Evolutionary conservation across 1,284 basidiomycete genomes (phyloP), one percentile per base, ranked within the genome.

Genomic region (Taiwanofungus camphoratus): DNA sequence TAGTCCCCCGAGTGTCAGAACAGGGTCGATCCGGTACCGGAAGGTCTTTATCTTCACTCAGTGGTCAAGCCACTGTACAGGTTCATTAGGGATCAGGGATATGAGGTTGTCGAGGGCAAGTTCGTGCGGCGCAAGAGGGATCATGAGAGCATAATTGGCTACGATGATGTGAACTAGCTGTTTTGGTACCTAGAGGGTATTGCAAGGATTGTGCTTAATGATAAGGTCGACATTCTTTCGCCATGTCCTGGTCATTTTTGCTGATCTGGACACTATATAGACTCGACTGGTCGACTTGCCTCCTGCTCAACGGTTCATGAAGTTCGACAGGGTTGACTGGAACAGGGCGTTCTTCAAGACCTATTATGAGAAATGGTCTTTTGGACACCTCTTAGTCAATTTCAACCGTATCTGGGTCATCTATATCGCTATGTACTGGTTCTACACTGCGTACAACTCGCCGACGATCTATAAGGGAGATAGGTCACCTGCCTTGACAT

Each of bases 121-220:
- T 98, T 96, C 63, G 85, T 98, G 39, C 76, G 90, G 57, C 78
- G 89, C 60, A 96, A 99, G 72, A 77, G 76, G 60, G 95, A 99
- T 58, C 96, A 98, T 63, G 85, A 93, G 51, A 76, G 86, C 53
- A 92, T 97, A 58, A 97, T 99, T 60, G 96, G 95, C 9, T 99
- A 99, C 62, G 95, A 99, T 65, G 95, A 99, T 66, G 88, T 99
- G 57, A 99, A 99, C 64, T 95, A 99, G 65, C 72, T 99, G 35
- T 99, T 99, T 69, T 99, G 95, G 95, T 99, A 99, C 64, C 96
- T 95, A 4, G 96, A 99, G 58, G 96, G 96, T 31, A 95, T 99
- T 57, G 88, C 92, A 20, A 77, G 92, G 31, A 98, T 99, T 56
- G 76, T 83, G 11, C 74, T 98, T 32, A 78, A 71, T 18, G 92